Percentiles rank a stretch among this genome's conserved stretches.
These are phyloP conservation scores for Metschnikowia amazonensis DNA, from an alignment of 805 yeast genomes.

Conservation along the genomic window DNA sequence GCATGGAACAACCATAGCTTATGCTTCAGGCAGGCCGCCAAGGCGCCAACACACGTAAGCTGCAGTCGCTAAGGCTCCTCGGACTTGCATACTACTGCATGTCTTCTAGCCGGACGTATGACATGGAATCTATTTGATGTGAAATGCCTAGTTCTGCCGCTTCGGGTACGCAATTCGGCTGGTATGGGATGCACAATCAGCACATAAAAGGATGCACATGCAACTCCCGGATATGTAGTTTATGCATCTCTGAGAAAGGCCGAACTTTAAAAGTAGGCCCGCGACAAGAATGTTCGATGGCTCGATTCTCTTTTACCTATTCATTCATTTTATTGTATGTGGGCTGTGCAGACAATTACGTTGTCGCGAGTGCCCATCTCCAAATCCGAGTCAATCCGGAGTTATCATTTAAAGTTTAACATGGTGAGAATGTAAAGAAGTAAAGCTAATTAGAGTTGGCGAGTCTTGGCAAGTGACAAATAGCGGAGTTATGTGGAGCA, in stretches of 20 bases:
- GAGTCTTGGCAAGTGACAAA: too few relatives aligned
- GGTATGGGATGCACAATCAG: not conserved
- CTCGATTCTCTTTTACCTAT: too few relatives aligned
- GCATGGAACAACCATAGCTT: not conserved
- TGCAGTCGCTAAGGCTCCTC: not conserved
- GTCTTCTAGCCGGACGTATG: not conserved
- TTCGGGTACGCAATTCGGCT: not conserved
- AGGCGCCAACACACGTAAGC: not conserved
- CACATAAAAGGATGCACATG: not conserved
- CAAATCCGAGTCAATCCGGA: too few relatives aligned
- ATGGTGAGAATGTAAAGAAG: too few relatives aligned
- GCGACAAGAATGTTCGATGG: not conserved
- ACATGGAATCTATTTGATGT: not conserved
- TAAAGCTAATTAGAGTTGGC: too few relatives aligned
- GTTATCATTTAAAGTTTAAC: too few relatives aligned
- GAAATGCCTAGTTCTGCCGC: not conserved
- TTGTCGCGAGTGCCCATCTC: too few relatives aligned
- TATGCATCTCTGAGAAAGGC: not conserved
- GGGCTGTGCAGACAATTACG: too few relatives aligned
- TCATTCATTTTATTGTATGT: too few relatives aligned
- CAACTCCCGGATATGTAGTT: not conserved
- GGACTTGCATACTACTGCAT: not conserved
- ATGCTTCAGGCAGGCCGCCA: not conserved
- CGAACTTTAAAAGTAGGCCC: not conserved
- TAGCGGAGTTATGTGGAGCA: too few relatives aligned